Conservation (phyloP, 306 rosid genomes). For the Vigna nakashimae region DNA sequence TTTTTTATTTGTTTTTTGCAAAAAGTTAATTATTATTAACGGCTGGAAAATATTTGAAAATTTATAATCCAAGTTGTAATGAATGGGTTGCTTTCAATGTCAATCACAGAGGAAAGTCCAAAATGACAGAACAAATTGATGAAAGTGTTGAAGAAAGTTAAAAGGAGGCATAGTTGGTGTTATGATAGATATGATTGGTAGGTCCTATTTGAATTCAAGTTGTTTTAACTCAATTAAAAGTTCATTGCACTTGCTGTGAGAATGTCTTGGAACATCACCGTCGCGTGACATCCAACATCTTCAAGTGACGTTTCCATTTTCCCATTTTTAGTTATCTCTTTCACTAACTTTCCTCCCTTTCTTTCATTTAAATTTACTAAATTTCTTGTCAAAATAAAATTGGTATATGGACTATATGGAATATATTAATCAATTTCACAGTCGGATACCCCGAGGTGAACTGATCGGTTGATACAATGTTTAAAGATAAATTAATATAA, state of each 20-base stretch:
- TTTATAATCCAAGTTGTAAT: constrained; percentile 12
- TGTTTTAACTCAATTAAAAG: background rate
- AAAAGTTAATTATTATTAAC: background rate
- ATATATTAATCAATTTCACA: no score
- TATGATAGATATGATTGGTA: background rate
- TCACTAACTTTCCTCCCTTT: background rate
- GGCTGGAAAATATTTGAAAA: constrained; percentile 29
- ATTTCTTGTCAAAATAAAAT: no score
- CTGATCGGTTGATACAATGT: no score
- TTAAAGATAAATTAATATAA: no score
- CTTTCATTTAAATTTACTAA: no score
- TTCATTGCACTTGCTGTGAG: constrained; percentile 44
- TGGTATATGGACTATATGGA: no score
- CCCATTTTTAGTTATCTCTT: background rate
- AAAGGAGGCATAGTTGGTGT: no score
- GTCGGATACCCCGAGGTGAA: no score
- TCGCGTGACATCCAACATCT: background rate
- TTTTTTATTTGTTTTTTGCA: background rate
- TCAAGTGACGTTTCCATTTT: constrained; percentile 33
- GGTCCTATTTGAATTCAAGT: no score
- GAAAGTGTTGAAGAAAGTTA: constrained; percentile 16
- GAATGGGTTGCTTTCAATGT: constrained; percentile 38
- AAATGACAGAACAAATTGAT: constrained; percentile 17
- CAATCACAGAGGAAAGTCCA: constrained; percentile 4
- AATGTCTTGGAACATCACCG: constrained; percentile 30